Base-by-base conservation (phyloP, 495 filamentous ascomycete genomes). In the Hyphodiscus hymeniophilus region DNA sequence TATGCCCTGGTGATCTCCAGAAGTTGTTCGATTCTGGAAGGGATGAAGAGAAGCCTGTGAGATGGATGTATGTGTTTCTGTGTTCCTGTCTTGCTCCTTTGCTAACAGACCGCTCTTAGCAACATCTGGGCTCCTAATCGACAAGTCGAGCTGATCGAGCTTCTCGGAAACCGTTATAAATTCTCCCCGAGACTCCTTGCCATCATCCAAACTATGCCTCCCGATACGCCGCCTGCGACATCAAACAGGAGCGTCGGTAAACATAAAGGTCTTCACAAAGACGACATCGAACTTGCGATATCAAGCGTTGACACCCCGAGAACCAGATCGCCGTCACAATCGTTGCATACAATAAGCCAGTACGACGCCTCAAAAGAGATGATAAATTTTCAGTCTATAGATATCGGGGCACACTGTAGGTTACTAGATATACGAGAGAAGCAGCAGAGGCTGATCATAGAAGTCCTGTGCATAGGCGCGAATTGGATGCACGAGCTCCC, bases 391-490 rank as follows among this genome's bases (percentile, higher is more conserved):
- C 65, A 63, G 41, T 65, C 66, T 10, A 56, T 66, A 11, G 68
- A 72, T 48, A 50, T 66, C 42, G 55, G 49, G 54, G 51, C 57
- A 52, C 49, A 55, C 28, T 54, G 61, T 57, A 42, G 22, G 30
- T 16, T 21, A 8, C 20, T 24, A 34, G 23, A 17, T 12, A 5
- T 36, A 31, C 13, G 32, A 13, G 15, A 13, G 45, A 41, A 20
- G 3, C 22, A 22, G 3, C 38, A 7, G 15, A 17, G 16, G 2
- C 26, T 43, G 2, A 43, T 33, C 49, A 42, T 48, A 31, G 38
- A 38, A 88, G 84, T 84, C 60, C 75, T 89, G 10, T 91, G 86
- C 55, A 67, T 92, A 42, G 88, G 88, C 10, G 90, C 85, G 55
- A 91, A 94, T 62, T 83, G 82, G 34, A 69, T 92, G 16, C 83